Conservation (phyloP, 495 filamentous ascomycete species). For the Podospora comata region DNA sequence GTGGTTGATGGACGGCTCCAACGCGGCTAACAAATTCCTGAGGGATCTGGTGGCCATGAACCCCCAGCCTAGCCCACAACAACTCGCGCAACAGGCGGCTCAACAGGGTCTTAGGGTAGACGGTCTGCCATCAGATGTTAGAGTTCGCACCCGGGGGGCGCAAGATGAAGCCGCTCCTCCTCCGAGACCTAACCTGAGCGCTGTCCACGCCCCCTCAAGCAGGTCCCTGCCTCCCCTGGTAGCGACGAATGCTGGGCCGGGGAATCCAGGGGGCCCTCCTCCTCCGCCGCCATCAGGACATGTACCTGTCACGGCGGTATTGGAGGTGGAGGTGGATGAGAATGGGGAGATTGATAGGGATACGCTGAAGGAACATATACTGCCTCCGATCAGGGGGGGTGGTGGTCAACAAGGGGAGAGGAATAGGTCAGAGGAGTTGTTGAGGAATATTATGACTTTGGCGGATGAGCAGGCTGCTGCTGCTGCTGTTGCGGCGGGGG, state of each 20-base stretch:
- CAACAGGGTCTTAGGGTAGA: constrained; percentile 35
- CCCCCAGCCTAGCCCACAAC: constrained; percentile 29
- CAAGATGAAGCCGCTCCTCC: constrained; percentile 14
- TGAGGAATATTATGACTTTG: background rate
- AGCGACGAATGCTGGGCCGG: background rate
- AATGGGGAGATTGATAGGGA: background rate
- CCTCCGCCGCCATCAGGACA: background rate
- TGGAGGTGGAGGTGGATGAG: background rate
- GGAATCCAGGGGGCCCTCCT: background rate
- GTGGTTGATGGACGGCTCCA: constrained; percentile 81
- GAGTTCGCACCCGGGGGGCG: constrained; percentile 35
- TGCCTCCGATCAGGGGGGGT: constrained; percentile 22
- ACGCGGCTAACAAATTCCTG: constrained; percentile 72
- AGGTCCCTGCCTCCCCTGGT: constrained; percentile 9
- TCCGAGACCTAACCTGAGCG: background rate
- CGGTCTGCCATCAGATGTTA: constrained; percentile 45
- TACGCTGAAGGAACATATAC: constrained; percentile 14
- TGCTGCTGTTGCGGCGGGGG: constrained; percentile 2
- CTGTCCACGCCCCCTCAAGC: background rate
- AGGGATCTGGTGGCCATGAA: constrained; percentile 52
- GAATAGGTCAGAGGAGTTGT: background rate
- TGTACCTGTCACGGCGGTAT: background rate
- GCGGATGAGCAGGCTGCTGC: background rate
- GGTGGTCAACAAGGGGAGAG: background rate
- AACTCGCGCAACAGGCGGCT: constrained; percentile 5